Evolutionary conservation across 2,329 filamentous ascomycete genomes (phyloP), one percentile per base, ranked within the genome.

Genomic region (Thelonectria olida): DNA sequence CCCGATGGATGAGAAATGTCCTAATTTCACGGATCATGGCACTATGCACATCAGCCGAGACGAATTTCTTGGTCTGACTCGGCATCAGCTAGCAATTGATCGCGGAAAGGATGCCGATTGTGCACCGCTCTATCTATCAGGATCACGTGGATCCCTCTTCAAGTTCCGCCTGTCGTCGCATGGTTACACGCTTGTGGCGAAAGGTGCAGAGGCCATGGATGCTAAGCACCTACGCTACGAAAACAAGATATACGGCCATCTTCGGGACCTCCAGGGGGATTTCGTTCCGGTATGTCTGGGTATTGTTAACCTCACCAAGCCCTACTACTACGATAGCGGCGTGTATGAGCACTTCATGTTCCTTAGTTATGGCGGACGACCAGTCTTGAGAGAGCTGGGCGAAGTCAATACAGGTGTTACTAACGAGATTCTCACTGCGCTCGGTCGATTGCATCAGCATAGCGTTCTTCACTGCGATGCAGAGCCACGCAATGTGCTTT

Each of bases 101-200:
- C 70, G 74, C 44, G 72, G 75, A 20, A 23, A 12, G 23, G 70
- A 77, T 57, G 70, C 73, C 7, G 69, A 79, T 39, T 69, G 42
- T 28, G 47, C 54, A 20, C 74, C 70, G 1, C 72, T 80, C 23
- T 67, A 77, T 62, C n/a, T 72, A 7, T 67, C 65, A 9, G 73
- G 75, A 3, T 48, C 69, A 10, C 25, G 71, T 19, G 74, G 76
- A 2, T 68, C 73, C 19, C 72, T 80, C 49, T 79, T 79, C 64
- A 80, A 80, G 66, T 44, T 80, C 10, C 65, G 74, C n/a, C 65
- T 80, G 2, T 71, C 72, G 5, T 68, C 70, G 6, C 51, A 75
- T 38, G 73, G 76, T 39, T 80, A 80, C 45, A 78, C 74, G 48
- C 68, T 80, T 27, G 72, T 80, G 3, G 75, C 76, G n/a, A 80